These are phyloP conservation scores for Colletotrichum truncatum DNA, from an alignment of 2,329 filamentous ascomycete species.

Conservation along the genomic window DNA sequence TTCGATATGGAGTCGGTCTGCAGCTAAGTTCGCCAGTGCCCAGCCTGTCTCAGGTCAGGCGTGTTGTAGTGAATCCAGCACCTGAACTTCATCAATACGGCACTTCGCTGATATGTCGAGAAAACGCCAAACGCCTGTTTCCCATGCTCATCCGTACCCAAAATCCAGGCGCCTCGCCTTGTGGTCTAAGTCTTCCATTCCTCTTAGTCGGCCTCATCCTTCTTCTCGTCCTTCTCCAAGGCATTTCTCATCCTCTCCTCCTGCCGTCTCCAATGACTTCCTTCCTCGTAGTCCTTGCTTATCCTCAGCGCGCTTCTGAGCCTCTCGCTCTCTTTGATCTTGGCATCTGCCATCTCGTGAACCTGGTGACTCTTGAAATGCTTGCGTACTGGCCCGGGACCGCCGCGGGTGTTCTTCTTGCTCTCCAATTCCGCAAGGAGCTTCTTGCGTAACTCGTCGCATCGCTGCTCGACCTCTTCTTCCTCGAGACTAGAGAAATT, in stretches of 20 bases:
- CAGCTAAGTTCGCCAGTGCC: background rate
- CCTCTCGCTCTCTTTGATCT: slow-evolving; percentile 94
- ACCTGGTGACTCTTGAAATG: slow-evolving; percentile 91
- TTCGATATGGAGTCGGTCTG: background rate
- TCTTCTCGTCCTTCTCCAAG: slow-evolving; percentile 47
- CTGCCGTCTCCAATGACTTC: slow-evolving; percentile 84
- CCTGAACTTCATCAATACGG: background rate
- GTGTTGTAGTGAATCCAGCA: background rate
- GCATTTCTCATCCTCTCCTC: slow-evolving; percentile 71
- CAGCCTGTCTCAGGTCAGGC: background rate
- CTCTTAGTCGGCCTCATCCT: slow-evolving; percentile 32
- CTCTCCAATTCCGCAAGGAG: slow-evolving; percentile 50
- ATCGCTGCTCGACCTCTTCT: slow-evolving; percentile 83
- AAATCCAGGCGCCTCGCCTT: background rate
- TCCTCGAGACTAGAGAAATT: slow-evolving; percentile 79
- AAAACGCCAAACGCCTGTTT: slow-evolving; percentile 22
- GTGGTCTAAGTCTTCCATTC: no score
- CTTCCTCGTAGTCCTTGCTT: slow-evolving; percentile 85
- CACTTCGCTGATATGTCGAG: background rate
- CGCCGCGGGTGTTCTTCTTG: slow-evolving; percentile 36
- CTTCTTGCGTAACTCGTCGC: slow-evolving; percentile 52
- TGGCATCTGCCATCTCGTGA: slow-evolving; percentile 94
- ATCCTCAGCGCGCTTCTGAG: slow-evolving; percentile 89
- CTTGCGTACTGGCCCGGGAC: slow-evolving; percentile 51
- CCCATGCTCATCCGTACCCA: background rate